These are phyloP conservation scores for Setomelanomma holmii DNA, from an alignment of 2,329 filamentous ascomycete species.

Conservation along the genomic window DNA sequence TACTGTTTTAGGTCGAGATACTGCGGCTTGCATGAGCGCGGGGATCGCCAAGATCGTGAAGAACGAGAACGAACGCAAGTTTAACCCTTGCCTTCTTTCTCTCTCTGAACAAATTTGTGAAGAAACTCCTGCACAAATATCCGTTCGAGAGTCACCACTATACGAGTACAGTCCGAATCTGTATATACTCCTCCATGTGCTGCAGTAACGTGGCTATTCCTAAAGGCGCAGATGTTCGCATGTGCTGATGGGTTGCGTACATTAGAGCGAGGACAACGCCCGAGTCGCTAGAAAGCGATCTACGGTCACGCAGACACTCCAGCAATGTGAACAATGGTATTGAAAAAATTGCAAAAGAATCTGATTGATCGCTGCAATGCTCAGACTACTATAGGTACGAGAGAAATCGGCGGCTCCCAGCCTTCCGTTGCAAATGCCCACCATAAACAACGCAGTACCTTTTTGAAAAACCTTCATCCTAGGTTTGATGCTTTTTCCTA, in stretches of 20 bases:
- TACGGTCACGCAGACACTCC: too few species aligned
- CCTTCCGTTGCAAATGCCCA: conserved; percentile 22
- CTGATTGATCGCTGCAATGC: conserved; percentile 23
- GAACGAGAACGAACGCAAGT: background rate
- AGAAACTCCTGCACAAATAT: too few species aligned
- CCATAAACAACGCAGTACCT: conserved; percentile 13
- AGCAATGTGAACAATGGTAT: background rate
- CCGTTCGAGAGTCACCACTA: too few species aligned
- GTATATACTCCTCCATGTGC: too few species aligned
- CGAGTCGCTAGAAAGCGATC: too few species aligned
- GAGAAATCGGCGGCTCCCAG: conserved; percentile 4
- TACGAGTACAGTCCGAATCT: too few species aligned
- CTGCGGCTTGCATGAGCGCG: conserved; percentile 6
- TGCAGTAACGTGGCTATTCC: too few species aligned
- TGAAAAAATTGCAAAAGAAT: background rate
- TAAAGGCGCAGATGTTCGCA: too few species aligned
- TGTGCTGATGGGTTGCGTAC: too few species aligned
- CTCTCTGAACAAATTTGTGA: too few species aligned
- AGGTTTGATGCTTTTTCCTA: conserved; percentile 22
- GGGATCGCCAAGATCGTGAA: background rate
- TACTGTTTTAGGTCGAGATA: conserved; percentile 14
- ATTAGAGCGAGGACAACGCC: too few species aligned
- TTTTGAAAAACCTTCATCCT: conserved; percentile 9
- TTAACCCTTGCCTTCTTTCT: background rate
- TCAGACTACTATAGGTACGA: conserved; percentile 12